Percentiles rank a stretch among this genome's conserved stretches.
phyloP scores from a whole-genome alignment of 352 stramenopile species.

The Peronosclerospora sorghi region DNA sequence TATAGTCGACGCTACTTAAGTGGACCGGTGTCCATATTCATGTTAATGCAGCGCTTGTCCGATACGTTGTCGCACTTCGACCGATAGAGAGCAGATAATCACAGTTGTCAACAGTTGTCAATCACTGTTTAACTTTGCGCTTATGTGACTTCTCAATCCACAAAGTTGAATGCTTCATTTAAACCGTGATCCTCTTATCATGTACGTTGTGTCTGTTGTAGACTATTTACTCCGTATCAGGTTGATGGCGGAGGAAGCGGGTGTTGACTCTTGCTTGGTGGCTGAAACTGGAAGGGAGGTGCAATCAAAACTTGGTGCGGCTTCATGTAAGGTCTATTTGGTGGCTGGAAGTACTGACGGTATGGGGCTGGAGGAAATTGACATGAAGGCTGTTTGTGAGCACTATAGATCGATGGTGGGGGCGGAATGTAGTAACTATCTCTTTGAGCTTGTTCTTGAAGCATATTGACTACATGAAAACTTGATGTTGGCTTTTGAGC shows the following conservation, averaged over 20 bases:
- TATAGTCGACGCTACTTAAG: too few species aligned
- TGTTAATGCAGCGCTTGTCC: too few species aligned
- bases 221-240: slow-evolving; percentile 13
- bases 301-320: slow-evolving; percentile 5
- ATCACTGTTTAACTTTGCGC: too few species aligned
- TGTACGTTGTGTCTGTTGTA: slow-evolving; percentile 11
- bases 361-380: slow-evolving; percentile 11
- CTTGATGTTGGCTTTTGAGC: slow-evolving; percentile 17
- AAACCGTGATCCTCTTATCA: too few species aligned
- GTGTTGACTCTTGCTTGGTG: slow-evolving; percentile 9
- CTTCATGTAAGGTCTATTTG: slow-evolving; percentile 7
- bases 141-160: too few species aligned
- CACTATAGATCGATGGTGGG: slow-evolving; percentile 16
- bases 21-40: too few species aligned
- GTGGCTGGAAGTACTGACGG: slow-evolving; percentile 17
- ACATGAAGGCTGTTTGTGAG: slow-evolving; percentile 18
- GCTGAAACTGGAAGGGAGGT: slow-evolving; percentile 7
- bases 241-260: slow-evolving; percentile 6
- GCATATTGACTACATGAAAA: too few species aligned
- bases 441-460: slow-evolving; percentile 3
- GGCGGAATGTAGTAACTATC: slow-evolving; percentile 20
- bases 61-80: too few species aligned
- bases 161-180: too few species aligned
- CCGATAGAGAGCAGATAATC: too few species aligned
- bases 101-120: too few species aligned